Conservation (phyloP, 352 stramenopile species). For the Pilasporangium apinafurcum region DNA sequence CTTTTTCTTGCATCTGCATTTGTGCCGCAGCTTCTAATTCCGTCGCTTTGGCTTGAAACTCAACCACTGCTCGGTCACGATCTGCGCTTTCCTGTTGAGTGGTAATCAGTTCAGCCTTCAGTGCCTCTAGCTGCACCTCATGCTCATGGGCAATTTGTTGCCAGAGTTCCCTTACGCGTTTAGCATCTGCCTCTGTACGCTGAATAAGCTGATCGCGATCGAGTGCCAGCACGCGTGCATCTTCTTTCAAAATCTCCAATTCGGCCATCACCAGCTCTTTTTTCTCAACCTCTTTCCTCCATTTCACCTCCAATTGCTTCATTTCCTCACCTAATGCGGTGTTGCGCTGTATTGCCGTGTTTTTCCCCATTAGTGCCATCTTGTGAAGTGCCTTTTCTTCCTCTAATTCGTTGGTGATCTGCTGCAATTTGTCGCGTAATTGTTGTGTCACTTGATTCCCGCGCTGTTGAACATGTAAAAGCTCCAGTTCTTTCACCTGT, state of each 20-base stretch:
- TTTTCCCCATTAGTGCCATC: slow-evolving; percentile 43
- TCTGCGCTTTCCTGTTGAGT: slow-evolving; percentile 15
- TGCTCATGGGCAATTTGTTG: slow-evolving; percentile 72
- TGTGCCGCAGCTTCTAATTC: slow-evolving; percentile 28
- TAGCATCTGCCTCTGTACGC: slow-evolving; percentile 64
- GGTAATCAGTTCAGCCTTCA: slow-evolving; percentile 35
- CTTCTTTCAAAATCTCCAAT: slow-evolving; percentile 35
- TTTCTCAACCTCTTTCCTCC: slow-evolving; percentile 58
- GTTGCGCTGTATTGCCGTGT: slow-evolving; percentile 49
- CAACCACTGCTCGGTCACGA: slow-evolving; percentile 11
- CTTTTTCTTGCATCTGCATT: slow-evolving; percentile 27
- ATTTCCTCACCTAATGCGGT: slow-evolving; percentile 36
- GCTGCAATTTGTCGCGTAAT: slow-evolving; percentile 33
- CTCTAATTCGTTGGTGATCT: slow-evolving; percentile 60
- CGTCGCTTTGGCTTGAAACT: slow-evolving; percentile 19
- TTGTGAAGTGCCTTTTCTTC: slow-evolving; percentile 45
- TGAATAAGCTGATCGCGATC: slow-evolving; percentile 60
- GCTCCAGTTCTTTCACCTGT: slow-evolving; percentile 58
- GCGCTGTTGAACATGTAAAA: slow-evolving; percentile 61
- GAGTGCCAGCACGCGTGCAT: slow-evolving; percentile 26
- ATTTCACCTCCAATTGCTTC: slow-evolving; percentile 43
- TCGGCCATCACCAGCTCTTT: slow-evolving; percentile 47
- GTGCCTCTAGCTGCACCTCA: slow-evolving; percentile 35
- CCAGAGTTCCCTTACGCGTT: slow-evolving; percentile 69
- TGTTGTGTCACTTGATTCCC: slow-evolving; percentile 39